A percentile compares a stretch with the other conserved stretches of the same genome.
Evolutionary conservation across 23 red algal genomes (phyloP).

Genomic region (Cyanidiococcus yangmingshanensis): DNA sequence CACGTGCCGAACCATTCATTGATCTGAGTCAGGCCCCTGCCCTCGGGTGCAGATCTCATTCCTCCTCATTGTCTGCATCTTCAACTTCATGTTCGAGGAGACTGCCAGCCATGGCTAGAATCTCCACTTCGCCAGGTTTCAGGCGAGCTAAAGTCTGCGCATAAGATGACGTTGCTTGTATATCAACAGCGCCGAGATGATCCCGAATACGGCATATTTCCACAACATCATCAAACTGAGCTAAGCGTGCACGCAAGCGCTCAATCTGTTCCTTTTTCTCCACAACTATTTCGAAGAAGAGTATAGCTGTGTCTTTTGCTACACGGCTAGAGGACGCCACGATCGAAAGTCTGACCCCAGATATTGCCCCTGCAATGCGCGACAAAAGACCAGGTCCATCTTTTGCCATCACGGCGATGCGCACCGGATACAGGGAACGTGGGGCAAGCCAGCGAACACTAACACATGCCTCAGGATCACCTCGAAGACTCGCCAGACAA

Average conservation of each 20-base stretch:
- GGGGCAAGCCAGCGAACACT: not conserved
- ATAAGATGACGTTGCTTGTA: not conserved
- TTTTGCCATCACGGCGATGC: not conserved
- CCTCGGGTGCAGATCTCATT: not conserved
- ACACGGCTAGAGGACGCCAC: constrained; percentile 7
- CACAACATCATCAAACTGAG: not conserved
- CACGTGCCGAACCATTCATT: too few relatives aligned
- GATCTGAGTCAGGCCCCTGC: too few relatives aligned
- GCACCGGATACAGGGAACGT: not conserved
- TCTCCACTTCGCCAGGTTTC: not conserved
- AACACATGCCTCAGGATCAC: constrained; percentile 9
- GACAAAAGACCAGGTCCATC: constrained; percentile 8
- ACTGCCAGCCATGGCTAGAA: constrained; percentile 5
- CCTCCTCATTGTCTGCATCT: constrained; percentile 15
- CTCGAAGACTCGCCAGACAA: not conserved
- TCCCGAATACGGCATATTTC: not conserved
- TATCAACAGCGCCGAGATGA: not conserved
- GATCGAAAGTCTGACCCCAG: not conserved
- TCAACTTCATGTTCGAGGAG: constrained; percentile 8
- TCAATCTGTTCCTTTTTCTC: not conserved
- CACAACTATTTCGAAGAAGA: constrained; percentile 2
- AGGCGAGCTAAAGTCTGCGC: not conserved
- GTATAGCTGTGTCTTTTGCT: not conserved
- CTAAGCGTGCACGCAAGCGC: not conserved
- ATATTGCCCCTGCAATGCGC: not conserved